Evolutionary conservation across 202 grass and related monocot genomes (phyloP), one percentile per base, ranked within the genome.

Genomic region (Cymbopogon flexuosus): DNA sequence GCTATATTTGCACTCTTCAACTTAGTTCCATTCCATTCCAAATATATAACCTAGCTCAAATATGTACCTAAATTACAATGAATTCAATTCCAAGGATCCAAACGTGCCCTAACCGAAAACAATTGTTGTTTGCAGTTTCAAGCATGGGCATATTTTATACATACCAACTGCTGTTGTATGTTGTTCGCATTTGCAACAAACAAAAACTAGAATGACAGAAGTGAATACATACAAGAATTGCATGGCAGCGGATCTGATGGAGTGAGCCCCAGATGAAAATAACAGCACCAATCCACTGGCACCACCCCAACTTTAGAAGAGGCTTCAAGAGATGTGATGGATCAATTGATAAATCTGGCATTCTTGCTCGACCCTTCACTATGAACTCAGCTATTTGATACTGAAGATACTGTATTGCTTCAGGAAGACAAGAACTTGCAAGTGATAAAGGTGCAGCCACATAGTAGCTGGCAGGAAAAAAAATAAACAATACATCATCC

Each of bases 251-350:
- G 19, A 72, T 84, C 72, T 95, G 96, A 87, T 95, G 92, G 31
- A 95, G 81, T 39, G 84, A 99, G 11, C 96, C 92, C 96, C 90
- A 95, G 68, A 84, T 70, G 73, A 93, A 98, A 81, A 99, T 83
- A 37, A 62, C 37, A 35, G 90, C 88, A 84, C 92, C 96, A 39
- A 93, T 86, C 92, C 90, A 88, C 40, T 95, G 90, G 59, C 46
- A 78, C 96, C 96, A 90, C 31, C 88, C 88, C 65, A 95, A 76
- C 21, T 79, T 86, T 68, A 95, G 18, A 81, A 98, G 77, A 88
- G 96, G 96, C 73, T 75, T 88, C 35, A 95, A 52, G 2, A 95
- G 64, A 67, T 63, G 81, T 42, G 84, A 77, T 4, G 62, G 88
- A 67, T 90, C 82, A 80, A 98, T 83, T 64, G 49, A 79, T 76